These are phyloP conservation scores for Backusella tarrabulga DNA, from an alignment of 192 early-diverging fungal species.

Conservation along the genomic window DNA sequence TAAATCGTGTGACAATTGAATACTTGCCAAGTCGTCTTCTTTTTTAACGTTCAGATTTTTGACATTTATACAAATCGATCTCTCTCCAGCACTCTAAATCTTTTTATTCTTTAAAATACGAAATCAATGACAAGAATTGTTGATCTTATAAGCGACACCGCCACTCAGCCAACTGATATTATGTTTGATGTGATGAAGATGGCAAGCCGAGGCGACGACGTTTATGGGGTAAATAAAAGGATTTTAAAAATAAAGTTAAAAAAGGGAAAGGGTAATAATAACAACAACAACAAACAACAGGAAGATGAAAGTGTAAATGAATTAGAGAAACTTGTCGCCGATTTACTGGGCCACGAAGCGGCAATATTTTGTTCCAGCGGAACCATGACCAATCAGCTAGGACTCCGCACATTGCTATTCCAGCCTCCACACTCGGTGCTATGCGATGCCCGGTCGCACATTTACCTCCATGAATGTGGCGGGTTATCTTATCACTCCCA, in stretches of 20 bases:
- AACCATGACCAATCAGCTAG: constrained; percentile 87
- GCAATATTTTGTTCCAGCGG: constrained; percentile 80
- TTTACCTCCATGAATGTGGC: constrained; percentile 77
- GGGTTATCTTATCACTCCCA: constrained; percentile 82
- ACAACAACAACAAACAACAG: neutral
- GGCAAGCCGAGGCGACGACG: constrained; percentile 57
- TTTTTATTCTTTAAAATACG: neutral
- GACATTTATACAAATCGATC: neutral
- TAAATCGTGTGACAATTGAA: neutral
- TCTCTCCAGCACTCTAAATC: neutral
- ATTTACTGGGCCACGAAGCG: constrained; percentile 73
- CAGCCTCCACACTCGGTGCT: constrained; percentile 80
- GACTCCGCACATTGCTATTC: constrained; percentile 67
- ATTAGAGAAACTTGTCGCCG: constrained; percentile 66
- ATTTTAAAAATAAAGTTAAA: neutral
- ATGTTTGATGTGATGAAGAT: constrained; percentile 65
- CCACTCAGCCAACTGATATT: constrained; percentile 58
- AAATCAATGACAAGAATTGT: neutral
- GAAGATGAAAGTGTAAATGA: constrained; percentile 48
- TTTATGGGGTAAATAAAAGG: constrained; percentile 39
- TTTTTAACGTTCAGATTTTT: neutral
- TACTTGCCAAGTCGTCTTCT: neutral
- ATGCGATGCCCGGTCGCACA: constrained; percentile 73
- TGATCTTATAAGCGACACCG: constrained; percentile 56
- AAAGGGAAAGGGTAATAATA: neutral